Base-by-base conservation (phyloP, 2,329 filamentous ascomycete genomes). In the Aspergillus japonicus region DNA sequence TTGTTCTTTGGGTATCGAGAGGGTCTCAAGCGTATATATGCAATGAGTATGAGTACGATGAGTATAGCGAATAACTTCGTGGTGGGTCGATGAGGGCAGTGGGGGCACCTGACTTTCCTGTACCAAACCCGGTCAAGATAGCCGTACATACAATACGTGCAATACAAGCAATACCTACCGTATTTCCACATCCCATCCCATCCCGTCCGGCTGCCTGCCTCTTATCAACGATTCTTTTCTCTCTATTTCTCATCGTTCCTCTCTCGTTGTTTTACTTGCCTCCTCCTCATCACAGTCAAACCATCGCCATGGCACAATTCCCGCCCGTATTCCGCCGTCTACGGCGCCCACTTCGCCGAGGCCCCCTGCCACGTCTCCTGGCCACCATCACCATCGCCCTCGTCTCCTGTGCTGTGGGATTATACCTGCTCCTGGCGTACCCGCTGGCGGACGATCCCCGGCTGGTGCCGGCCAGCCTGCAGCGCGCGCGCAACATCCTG, bases 401-500 rank as follows among this genome's bases (percentile, higher is more conserved):
- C 6, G 39, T 44, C 5, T 7, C 14, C 2, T 12, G 12, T 3
- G 39, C 39, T 2, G 14, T 44, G 39, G 39, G 14, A 7, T 19
- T 59, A 10, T 59, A 59, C 24, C 2, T 71, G 62, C 42, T 74
- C 10, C 60, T 78, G 11, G 76, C 73, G 21, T 78, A 77, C 54
- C 21, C 71, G 5, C 66, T 78, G 10, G 75, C 73, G 19, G 66
- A 68, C 35, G 73, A 77, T 60, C 73, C 74, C 16, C 65, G 75
- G 5, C 65, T 78, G 50, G 68, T 78, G 2, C 75, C 76, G 6
- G 64, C 68, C 0, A 71, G 72, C 47, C 70, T 78, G 19, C 68
- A 71, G 12, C 61, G 62, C 52, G 71, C 75, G 14, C 72, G 69
- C 47, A 77, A 72, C 61, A 61, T 78, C 4, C 60, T 78, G 24